Conservation (phyloP, 768 basidiomycete genomes). For the Trametes cubensis region DNA sequence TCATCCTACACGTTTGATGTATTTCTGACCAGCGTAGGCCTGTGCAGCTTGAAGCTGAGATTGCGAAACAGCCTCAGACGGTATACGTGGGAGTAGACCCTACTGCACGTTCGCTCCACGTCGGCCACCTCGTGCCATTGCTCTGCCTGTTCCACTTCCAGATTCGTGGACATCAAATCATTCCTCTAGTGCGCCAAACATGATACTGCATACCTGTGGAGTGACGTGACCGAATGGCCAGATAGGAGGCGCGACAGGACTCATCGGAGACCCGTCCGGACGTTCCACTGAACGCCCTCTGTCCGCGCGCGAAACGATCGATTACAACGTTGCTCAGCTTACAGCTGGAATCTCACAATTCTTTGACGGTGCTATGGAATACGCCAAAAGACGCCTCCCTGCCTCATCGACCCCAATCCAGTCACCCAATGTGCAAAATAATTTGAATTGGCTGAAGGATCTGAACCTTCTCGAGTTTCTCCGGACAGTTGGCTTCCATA, state of each 20-base stretch:
- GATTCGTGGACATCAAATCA: constrained; percentile 75
- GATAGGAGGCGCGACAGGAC: constrained; percentile 96
- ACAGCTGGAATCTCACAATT: constrained; percentile 68
- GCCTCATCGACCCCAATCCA: constrained; percentile 15
- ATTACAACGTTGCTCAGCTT: constrained; percentile 66
- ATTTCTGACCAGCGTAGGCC: constrained; percentile 13
- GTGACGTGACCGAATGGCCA: constrained; percentile 37
- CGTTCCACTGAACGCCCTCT: constrained; percentile 78
- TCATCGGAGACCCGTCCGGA: constrained; percentile 97
- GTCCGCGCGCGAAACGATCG: constrained; percentile 60
- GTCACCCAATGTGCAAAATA: constrained; percentile 55
- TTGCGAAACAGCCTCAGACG: constrained; percentile 40
- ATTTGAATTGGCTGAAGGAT: constrained; percentile 76
- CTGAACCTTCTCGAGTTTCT: constrained; percentile 84
- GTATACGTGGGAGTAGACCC: constrained; percentile 94
- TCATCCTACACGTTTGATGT: background rate
- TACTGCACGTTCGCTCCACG: constrained; percentile 86
- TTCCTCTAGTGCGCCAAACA: constrained; percentile 73
- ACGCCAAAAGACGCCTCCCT: constrained; percentile 49
- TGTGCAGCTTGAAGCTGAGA: constrained; percentile 17
- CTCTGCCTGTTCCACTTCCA: constrained; percentile 89
- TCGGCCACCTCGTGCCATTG: constrained; percentile 90
- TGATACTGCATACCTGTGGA: background rate
- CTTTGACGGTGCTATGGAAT: constrained; percentile 64
- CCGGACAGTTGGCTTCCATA: constrained; percentile 74